These are phyloP conservation scores for Stenocarpella maydis DNA, from an alignment of 2,329 filamentous ascomycete genomes.

Conservation along the genomic window DNA sequence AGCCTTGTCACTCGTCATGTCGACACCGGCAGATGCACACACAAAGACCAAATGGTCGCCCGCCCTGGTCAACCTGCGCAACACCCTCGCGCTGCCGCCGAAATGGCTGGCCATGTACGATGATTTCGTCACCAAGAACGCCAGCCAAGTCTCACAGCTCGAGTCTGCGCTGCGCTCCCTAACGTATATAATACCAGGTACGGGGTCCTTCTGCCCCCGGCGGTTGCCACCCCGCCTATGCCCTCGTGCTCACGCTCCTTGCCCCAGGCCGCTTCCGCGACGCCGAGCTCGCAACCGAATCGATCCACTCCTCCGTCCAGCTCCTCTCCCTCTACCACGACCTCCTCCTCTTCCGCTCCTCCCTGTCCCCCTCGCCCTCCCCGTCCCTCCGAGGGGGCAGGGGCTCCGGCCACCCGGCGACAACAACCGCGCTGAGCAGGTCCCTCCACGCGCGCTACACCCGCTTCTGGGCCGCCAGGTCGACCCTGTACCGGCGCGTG, in stretches of 20 bases:
- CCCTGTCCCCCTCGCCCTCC: slow-evolving; percentile 52
- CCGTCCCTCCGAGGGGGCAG: slow-evolving; percentile 49
- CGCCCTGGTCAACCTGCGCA: slow-evolving; percentile 45
- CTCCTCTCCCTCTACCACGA: slow-evolving; percentile 94
- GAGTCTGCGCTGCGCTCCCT: slow-evolving; percentile 91
- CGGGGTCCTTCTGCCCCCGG: slow-evolving; percentile 21
- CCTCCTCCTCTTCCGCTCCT: slow-evolving; percentile 73
- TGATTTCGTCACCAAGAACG: slow-evolving; percentile 94
- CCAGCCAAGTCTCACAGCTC: slow-evolving; percentile 91
- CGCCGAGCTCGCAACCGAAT: slow-evolving; percentile 94
- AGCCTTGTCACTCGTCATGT: slow-evolving; percentile 22
- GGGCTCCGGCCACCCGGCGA: slow-evolving; percentile 54
- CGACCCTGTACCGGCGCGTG: slow-evolving; percentile 78
- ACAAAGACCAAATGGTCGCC: slow-evolving; percentile 31
- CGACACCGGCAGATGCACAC: slow-evolving; percentile 34
- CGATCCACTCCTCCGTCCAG: slow-evolving; percentile 86
- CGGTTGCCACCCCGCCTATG: too few relatives aligned
- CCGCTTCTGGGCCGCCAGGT: slow-evolving; percentile 70
- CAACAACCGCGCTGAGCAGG: slow-evolving; percentile 59
- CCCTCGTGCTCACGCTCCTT: not conserved
- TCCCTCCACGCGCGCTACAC: slow-evolving; percentile 72
- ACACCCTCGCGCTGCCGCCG: slow-evolving; percentile 65
- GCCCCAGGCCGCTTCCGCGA: slow-evolving; percentile 81
- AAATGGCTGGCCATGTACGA: slow-evolving; percentile 77
- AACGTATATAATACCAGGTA: slow-evolving; percentile 94